Percentiles rank a stretch among this genome's conserved stretches.
These are phyloP conservation scores for Kernera saxatilis DNA, from an alignment of 345 rosid species.

Conservation along the genomic window DNA sequence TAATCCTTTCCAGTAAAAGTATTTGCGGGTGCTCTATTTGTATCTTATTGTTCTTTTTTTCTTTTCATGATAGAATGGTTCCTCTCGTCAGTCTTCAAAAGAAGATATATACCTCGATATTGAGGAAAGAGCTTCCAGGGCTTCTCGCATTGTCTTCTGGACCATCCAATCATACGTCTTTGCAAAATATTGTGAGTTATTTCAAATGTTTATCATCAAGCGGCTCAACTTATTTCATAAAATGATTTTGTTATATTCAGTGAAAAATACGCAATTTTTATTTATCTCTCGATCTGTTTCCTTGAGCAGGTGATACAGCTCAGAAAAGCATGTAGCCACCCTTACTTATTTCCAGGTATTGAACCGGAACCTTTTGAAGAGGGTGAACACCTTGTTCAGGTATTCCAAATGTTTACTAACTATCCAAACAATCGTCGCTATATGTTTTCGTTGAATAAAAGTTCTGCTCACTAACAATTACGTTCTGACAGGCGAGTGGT, in stretches of 20 bases:
- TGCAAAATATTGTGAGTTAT: constrained; percentile 72
- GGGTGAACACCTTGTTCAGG: constrained; percentile 93
- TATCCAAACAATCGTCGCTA: neutral
- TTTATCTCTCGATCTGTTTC: neutral
- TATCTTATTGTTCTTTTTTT: neutral
- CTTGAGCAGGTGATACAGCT: constrained; percentile 67
- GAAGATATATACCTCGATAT: constrained; percentile 67
- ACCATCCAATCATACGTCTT: constrained; percentile 54
- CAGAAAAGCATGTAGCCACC: constrained; percentile 92
- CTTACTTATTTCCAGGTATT: constrained; percentile 89
- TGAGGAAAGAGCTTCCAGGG: constrained; percentile 87
- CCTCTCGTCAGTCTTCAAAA: constrained; percentile 71
- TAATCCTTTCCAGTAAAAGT: neutral
- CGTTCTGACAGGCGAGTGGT: constrained; percentile 62
- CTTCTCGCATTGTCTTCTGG: constrained; percentile 68
- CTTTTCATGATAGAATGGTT: constrained; percentile 54
- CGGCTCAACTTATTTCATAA: neutral
- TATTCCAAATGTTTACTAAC: constrained; percentile 21
- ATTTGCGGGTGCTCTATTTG: neutral
- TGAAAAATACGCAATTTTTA: neutral
- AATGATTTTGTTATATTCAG: constrained; percentile 3
- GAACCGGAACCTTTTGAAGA: constrained; percentile 94
- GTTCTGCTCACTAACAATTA: neutral
- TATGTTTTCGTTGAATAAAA: neutral
- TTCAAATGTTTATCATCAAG: constrained; percentile 9